Conservation (phyloP, 2,329 filamentous ascomycete species). For the Immersiporthe knoxdaviesiana region DNA sequence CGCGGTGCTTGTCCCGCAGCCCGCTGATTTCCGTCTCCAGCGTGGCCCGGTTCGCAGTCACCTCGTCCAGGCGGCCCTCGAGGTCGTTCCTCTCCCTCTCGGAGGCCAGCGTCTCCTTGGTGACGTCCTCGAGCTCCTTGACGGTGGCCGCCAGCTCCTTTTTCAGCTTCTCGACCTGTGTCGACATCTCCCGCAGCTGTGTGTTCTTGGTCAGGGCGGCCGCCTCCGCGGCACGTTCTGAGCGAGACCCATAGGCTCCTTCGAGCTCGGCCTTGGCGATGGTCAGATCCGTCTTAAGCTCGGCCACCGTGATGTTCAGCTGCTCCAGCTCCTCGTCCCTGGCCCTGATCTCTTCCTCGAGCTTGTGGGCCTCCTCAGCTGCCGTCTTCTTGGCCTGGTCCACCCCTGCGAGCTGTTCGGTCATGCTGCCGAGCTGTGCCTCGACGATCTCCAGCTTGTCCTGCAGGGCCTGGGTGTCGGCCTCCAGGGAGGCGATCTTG, state of each 20-base stretch:
- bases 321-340: constrained; percentile 56
- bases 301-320: constrained; percentile 56
- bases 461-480: constrained; percentile 45
- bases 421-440: constrained; percentile 32
- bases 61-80: constrained; percentile 48
- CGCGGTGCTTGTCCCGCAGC: constrained; percentile 45
- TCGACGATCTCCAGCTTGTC: constrained; percentile 41
- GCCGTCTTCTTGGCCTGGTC: constrained; percentile 38
- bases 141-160: constrained; percentile 54
- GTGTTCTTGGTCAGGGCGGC: constrained; percentile 56
- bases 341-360: constrained; percentile 50
- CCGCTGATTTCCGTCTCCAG: constrained; percentile 45
- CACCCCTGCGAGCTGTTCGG: constrained; percentile 29
- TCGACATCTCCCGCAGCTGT: constrained; percentile 51
- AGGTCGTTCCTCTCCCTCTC: constrained; percentile 55
- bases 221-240: constrained; percentile 61
- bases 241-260: constrained; percentile 62
- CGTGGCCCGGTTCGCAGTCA: constrained; percentile 39
- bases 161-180: constrained; percentile 54
- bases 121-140: constrained; percentile 57
- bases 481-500: constrained; percentile 49
- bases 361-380: constrained; percentile 37
- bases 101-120: constrained; percentile 53
- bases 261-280: constrained; percentile 65
- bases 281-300: constrained; percentile 65